These are phyloP conservation scores for Serendipita sp. DNA, from an alignment of 1,284 basidiomycete genomes.

Conservation along the genomic window DNA sequence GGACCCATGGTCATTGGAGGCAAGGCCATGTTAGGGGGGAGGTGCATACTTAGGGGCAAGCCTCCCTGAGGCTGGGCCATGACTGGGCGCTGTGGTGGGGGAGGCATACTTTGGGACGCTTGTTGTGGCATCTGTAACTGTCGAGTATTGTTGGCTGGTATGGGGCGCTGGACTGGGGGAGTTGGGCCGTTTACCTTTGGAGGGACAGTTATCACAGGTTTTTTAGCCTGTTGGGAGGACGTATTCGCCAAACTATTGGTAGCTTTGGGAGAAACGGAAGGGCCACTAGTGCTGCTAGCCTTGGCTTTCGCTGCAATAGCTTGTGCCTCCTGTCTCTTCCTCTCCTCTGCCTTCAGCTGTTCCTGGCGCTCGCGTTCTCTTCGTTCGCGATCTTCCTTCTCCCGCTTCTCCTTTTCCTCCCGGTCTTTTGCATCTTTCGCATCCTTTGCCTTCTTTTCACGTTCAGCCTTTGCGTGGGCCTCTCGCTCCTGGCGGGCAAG, in stretches of 20 bases:
- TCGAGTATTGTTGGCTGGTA: neutral
- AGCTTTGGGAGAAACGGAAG: neutral
- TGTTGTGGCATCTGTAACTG: neutral
- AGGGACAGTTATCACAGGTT: neutral
- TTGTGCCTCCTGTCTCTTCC: neutral
- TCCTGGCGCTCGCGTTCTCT: neutral
- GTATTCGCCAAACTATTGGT: neutral
- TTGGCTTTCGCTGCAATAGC: neutral
- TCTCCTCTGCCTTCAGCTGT: neutral
- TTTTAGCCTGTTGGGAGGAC: neutral
- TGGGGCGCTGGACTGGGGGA: neutral
- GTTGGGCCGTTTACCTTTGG: neutral
- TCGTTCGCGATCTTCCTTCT: neutral
- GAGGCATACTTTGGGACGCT: neutral
- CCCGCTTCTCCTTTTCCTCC: neutral
- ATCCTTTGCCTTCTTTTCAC: constrained; percentile 12
- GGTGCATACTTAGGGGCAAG: constrained; percentile 1
- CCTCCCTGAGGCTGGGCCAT: neutral
- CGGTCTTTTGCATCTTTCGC: neutral
- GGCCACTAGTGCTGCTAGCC: neutral
- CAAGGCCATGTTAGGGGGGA: neutral
- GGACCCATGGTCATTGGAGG: neutral
- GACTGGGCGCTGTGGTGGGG: neutral
- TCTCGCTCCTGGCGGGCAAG: neutral
- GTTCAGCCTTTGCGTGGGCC: constrained; percentile 1